phyloP scores from a whole-genome alignment of 2,329 filamentous ascomycete genomes.

The Chalaropsis thielavioides region DNA sequence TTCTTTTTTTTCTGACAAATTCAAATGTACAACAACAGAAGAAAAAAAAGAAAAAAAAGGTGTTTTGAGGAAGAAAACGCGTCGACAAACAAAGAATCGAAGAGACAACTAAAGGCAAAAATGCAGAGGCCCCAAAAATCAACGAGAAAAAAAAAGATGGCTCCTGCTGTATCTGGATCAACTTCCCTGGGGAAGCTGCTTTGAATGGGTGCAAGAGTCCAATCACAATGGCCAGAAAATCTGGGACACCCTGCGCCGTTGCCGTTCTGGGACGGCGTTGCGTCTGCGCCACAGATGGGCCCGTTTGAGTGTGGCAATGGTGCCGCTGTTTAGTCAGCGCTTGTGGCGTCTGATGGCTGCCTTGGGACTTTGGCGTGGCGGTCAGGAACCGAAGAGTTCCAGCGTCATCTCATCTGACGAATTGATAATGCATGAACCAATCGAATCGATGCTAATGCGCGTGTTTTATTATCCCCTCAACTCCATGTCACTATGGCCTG shows the following conservation, averaged over 20 bases:
- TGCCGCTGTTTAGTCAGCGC: too few relatives aligned
- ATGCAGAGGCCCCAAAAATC: background rate
- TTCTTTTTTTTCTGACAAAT: background rate
- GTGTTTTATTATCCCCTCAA: background rate
- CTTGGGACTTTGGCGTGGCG: background rate
- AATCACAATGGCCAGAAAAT: background rate
- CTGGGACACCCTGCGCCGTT: background rate
- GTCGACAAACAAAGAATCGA: background rate
- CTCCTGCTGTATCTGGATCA: background rate
- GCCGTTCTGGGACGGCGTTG: background rate
- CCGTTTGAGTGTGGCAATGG: too few relatives aligned
- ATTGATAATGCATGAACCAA: background rate
- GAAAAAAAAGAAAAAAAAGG: background rate
- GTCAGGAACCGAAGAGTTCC: background rate
- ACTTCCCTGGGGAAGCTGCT: background rate
- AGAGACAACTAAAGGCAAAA: background rate
- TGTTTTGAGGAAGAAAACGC: background rate
- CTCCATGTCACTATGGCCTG: background rate
- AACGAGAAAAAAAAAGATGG: conserved; percentile 7
- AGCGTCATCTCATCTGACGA: background rate
- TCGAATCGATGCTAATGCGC: background rate
- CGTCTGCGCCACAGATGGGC: too few relatives aligned
- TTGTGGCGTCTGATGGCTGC: too few relatives aligned
- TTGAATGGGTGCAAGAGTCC: background rate
- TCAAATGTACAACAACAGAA: background rate